Conservation (phyloP, 192 early-diverging fungal species). For the Coemansia sp. region DNA sequence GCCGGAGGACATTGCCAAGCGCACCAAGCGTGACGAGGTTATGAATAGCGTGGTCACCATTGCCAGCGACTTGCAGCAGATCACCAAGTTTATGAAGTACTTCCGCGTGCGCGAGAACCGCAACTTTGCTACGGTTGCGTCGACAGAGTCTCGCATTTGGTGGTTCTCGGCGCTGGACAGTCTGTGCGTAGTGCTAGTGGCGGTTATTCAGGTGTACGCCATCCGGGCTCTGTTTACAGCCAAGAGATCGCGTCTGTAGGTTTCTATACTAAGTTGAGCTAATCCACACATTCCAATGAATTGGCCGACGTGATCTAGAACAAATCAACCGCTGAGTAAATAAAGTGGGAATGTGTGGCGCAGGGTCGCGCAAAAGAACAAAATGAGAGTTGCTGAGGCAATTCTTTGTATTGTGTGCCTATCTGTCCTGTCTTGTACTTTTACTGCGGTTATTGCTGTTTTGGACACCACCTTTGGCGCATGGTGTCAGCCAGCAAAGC, state of each 20-base stretch:
- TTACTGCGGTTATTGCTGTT: not conserved
- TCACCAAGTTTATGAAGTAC: constrained; percentile 83
- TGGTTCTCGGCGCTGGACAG: constrained; percentile 88
- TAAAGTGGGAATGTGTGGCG: not conserved
- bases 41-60: constrained; percentile 61
- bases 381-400: not conserved
- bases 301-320: not conserved
- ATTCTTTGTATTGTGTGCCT: constrained; percentile 5
- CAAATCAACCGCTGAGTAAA: not conserved
- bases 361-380: not conserved
- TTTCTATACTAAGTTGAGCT: not conserved
- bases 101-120: constrained; percentile 89
- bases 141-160: constrained; percentile 83
- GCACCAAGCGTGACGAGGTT: constrained; percentile 60
- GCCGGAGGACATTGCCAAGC: constrained; percentile 57
- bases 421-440: not conserved
- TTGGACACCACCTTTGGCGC: not conserved
- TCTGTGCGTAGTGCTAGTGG: constrained; percentile 76
- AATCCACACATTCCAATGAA: not conserved
- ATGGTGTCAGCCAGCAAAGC: constrained; percentile 1
- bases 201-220: constrained; percentile 89
- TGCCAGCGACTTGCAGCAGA: constrained; percentile 62
- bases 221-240: constrained; percentile 89
- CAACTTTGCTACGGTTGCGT: constrained; percentile 85
- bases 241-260: constrained; percentile 55